A percentile compares a stretch with the other conserved stretches of the same genome.
Evolutionary conservation across 2,329 filamentous ascomycete genomes (phyloP).

Genomic region (Aureobasidium leucospermi): DNA sequence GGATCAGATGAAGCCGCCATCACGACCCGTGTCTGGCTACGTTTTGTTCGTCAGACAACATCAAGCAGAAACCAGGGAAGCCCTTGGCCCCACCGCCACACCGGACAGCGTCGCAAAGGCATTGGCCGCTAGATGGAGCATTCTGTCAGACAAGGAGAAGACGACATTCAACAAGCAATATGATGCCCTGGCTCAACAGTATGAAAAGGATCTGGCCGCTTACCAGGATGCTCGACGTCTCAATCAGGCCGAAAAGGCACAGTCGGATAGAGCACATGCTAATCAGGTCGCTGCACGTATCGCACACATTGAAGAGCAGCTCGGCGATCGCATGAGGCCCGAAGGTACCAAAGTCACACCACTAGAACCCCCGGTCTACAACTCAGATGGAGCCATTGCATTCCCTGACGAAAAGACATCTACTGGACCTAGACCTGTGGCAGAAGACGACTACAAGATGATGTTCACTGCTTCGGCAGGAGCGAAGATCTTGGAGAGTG

Average conservation of each 20-base stretch:
- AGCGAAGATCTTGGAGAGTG: constrained; percentile 41
- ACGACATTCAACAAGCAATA: constrained; percentile 6
- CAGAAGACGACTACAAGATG: constrained; percentile 42
- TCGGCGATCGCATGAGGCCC: constrained; percentile 22
- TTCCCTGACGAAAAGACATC: constrained; percentile 13
- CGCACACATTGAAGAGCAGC: constrained; percentile 24
- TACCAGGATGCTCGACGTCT: constrained; percentile 12
- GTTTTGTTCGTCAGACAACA: constrained; percentile 21
- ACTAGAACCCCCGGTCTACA: constrained; percentile 20
- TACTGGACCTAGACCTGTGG: constrained; percentile 18
- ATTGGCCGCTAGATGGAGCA: constrained; percentile 8
- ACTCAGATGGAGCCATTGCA: constrained; percentile 22
- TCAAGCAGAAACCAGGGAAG: constrained; percentile 12
- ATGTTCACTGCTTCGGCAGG: constrained; percentile 42
- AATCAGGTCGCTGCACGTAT: constrained; percentile 18
- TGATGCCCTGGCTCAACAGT: constrained; percentile 10
- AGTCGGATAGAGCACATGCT: constrained; percentile 4
- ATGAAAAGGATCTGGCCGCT: constrained; percentile 12
- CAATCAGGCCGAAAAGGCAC: constrained; percentile 9
- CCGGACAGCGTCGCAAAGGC: constrained; percentile 13
- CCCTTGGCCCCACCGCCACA: constrained; percentile 11
- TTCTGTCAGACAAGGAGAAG: constrained; percentile 11
- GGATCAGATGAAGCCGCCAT: constrained; percentile 12
- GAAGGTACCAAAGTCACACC: constrained; percentile 21
- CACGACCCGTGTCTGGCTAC: constrained; percentile 18